Evolutionary conservation across 768 basidiomycete genomes (phyloP).

Genomic region (Pseudohyphozyma bogoriensis): DNA sequence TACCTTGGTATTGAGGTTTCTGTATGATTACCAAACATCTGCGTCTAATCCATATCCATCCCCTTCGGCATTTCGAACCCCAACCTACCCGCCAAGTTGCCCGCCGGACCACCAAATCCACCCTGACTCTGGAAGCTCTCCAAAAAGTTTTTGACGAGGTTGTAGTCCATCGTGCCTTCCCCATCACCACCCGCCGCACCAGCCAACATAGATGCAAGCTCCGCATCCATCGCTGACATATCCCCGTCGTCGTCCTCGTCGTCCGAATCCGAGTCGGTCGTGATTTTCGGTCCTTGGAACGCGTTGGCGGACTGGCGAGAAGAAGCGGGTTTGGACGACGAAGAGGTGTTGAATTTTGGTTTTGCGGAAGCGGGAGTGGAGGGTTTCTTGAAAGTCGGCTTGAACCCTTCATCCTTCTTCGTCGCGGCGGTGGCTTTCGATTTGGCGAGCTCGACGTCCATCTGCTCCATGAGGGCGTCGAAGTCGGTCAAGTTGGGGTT

Average conservation of each 20-base stretch:
- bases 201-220: slow-evolving; percentile 40
- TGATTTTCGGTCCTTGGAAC: too few species aligned
- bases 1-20: too few species aligned
- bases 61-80: slow-evolving; percentile 65
- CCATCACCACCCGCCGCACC: slow-evolving; percentile 43
- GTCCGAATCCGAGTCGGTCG: slow-evolving; percentile 33
- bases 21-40: too few species aligned
- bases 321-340: not conserved
- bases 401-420: slow-evolving; percentile 7
- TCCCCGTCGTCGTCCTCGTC: slow-evolving; percentile 49
- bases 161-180: slow-evolving; percentile 58
- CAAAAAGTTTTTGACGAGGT: slow-evolving; percentile 89
- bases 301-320: not conserved
- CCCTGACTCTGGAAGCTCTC: slow-evolving; percentile 90
- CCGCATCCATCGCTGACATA: slow-evolving; percentile 67
- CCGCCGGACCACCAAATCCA: slow-evolving; percentile 80
- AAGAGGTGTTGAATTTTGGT: not conserved
- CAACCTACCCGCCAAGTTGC: slow-evolving; percentile 75
- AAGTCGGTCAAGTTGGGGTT: slow-evolving; percentile 80
- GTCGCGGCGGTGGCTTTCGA: slow-evolving; percentile 3
- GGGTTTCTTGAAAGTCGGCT: not conserved
- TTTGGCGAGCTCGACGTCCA: slow-evolving; percentile 67
- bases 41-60: too few species aligned
- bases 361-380: not conserved
- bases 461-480: slow-evolving; percentile 89